phyloP scores from a whole-genome alignment of 2,329 filamentous ascomycete species.

The Aphanoascus verrucosus region DNA sequence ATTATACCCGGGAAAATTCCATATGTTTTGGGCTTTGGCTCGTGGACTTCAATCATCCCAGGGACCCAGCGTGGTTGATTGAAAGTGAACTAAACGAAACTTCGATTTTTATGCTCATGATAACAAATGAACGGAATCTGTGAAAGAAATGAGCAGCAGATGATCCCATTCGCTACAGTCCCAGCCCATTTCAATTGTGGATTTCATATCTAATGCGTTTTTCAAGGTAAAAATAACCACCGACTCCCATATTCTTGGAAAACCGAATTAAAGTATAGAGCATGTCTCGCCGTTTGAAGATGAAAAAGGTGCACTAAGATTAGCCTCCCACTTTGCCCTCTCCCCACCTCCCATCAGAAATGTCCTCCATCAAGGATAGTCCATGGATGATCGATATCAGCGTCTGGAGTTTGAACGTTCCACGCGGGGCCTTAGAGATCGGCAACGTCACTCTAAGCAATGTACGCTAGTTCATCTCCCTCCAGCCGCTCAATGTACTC shows the following conservation, averaged over 20 bases:
- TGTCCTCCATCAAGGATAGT: background rate
- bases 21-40: too few relatives aligned
- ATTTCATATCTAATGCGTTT: background rate
- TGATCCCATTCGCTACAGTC: background rate
- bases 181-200: background rate
- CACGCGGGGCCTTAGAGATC: background rate
- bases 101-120: too few relatives aligned
- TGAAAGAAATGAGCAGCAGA: background rate
- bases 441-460: slow-evolving; percentile 51
- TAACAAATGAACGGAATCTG: background rate
- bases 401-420: background rate
- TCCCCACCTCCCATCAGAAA: background rate
- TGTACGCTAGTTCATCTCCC: slow-evolving; percentile 80
- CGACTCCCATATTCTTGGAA: background rate
- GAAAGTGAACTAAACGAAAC: too few relatives aligned
- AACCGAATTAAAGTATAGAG: background rate
- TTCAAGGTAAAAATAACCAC: background rate
- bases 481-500: slow-evolving; percentile 95
- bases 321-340: background rate
- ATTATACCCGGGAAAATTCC: too few relatives aligned
- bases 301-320: background rate
- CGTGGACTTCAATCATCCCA: too few relatives aligned
- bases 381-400: background rate
- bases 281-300: background rate
- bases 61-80: too few relatives aligned